These are phyloP conservation scores for Pichia exigua DNA, from an alignment of 805 yeast species.

Conservation along the genomic window DNA sequence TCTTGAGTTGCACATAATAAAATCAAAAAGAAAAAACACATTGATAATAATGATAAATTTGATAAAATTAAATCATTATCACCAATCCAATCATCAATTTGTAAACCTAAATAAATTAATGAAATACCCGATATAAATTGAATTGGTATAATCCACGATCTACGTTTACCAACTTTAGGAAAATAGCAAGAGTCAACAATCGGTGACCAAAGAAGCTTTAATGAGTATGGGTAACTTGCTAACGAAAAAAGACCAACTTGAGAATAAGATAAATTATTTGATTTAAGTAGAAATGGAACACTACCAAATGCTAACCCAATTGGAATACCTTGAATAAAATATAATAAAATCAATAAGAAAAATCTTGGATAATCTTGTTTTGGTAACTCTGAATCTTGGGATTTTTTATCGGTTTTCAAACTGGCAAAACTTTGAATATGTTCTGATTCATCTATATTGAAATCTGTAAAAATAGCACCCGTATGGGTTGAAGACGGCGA, in stretches of 20 bases:
- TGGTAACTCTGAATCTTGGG: slow-evolving; percentile 19
- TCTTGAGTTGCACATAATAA: slow-evolving; percentile 95
- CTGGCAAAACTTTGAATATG: slow-evolving; percentile 2
- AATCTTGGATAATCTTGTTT: slow-evolving; percentile 64
- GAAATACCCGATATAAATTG: slow-evolving; percentile 73
- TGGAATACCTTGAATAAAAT: slow-evolving; percentile 91
- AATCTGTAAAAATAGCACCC: slow-evolving; percentile 1
- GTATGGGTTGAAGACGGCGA: slow-evolving; percentile 1
- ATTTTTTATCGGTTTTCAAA: neutral
- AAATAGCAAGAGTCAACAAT: slow-evolving; percentile 82
- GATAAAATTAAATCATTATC: slow-evolving; percentile 35
- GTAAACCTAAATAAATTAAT: slow-evolving; percentile 55
- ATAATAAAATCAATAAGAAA: slow-evolving; percentile 60
- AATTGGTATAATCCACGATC: slow-evolving; percentile 92
- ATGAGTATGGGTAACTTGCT: slow-evolving; percentile 91
- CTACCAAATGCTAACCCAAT: slow-evolving; percentile 95
- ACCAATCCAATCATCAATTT: slow-evolving; percentile 40
- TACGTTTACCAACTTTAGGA: slow-evolving; percentile 64
- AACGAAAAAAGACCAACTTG: slow-evolving; percentile 86
- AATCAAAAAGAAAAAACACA: slow-evolving; percentile 67
- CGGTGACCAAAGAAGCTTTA: slow-evolving; percentile 93
- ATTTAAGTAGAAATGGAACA: slow-evolving; percentile 80
- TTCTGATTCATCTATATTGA: slow-evolving; percentile 6
- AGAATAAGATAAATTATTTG: slow-evolving; percentile 67
- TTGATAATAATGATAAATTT: slow-evolving; percentile 51